phyloP scores from a whole-genome alignment of 257 asterid genomes.

The Solanum raphanifolium region DNA sequence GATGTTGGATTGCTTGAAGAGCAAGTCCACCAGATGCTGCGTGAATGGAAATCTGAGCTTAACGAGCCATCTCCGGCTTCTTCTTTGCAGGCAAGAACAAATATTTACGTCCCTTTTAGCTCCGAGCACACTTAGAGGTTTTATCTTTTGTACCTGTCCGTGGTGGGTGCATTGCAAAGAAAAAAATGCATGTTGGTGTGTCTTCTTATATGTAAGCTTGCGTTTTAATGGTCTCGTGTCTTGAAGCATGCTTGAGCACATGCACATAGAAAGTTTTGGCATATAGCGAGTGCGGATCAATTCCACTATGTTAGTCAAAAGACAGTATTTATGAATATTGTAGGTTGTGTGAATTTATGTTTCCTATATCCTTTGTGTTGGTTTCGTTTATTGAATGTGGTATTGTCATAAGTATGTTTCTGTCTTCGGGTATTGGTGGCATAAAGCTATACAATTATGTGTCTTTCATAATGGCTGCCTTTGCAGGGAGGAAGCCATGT shows the following conservation, averaged over 20 bases:
- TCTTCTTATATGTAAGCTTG: neutral
- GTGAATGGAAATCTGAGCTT: constrained; percentile 95
- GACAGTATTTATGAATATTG: neutral
- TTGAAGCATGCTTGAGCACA: neutral
- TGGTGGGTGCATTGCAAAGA: neutral
- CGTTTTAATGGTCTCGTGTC: neutral
- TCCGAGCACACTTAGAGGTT: neutral
- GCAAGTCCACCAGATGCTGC: constrained; percentile 97
- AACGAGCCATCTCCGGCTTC: constrained; percentile 90
- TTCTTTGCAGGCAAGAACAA: constrained; percentile 61
- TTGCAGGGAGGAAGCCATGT: constrained; percentile 80
- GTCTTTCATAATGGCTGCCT: constrained; percentile 12
- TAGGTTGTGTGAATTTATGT: neutral
- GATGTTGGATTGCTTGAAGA: constrained; percentile 88
- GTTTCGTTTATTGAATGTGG: neutral
- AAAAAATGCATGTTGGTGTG: neutral
- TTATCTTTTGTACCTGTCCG: neutral
- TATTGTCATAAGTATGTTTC: neutral
- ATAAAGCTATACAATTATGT: neutral
- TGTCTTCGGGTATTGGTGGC: neutral
- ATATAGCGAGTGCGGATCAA: neutral
- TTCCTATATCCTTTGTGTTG: neutral
- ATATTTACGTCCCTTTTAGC: neutral
- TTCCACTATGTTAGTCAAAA: neutral
- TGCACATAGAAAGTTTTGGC: neutral